phyloP scores from a whole-genome alignment of 2,329 filamentous ascomycete species.

The Ustulina deusta region DNA sequence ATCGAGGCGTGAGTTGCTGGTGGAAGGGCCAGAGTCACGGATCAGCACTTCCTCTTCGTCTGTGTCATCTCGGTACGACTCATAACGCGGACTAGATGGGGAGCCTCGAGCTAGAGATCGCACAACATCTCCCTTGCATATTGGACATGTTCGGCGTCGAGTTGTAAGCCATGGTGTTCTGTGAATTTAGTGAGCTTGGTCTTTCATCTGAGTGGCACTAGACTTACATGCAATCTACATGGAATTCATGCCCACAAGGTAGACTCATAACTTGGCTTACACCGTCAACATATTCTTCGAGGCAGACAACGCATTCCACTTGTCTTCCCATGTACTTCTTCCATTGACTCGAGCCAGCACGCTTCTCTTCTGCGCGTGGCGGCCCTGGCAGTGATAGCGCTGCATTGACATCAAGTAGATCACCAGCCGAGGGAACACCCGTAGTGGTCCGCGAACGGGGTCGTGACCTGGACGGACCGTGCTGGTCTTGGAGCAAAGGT shows the following conservation, averaged over 20 bases:
- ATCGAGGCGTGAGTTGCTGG: constrained; percentile 41
- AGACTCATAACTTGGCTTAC: constrained; percentile 96
- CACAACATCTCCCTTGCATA: constrained; percentile 98
- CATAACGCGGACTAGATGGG: constrained; percentile 64
- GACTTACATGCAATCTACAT: constrained; percentile 97
- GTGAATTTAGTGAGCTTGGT: constrained; percentile 45
- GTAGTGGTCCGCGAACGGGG: constrained; percentile 75
- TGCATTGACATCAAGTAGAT: constrained; percentile 59
- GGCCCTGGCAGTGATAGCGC: constrained; percentile 55
- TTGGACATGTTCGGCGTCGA: constrained; percentile 94
- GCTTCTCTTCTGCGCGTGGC: constrained; percentile 63
- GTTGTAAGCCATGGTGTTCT: constrained; percentile 98
- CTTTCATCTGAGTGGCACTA: constrained; percentile 13
- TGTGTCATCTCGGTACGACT: constrained; percentile 66
- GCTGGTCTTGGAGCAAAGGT: constrained; percentile 75
- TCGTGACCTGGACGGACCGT: constrained; percentile 61
- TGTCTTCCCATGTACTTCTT: constrained; percentile 75
- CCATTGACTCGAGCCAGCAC: constrained; percentile 64
- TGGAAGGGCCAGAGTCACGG: constrained; percentile 43
- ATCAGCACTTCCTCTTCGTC: constrained; percentile 54
- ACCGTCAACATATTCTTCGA: constrained; percentile 96
- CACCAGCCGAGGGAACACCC: constrained; percentile 66
- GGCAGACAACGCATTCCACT: constrained; percentile 93
- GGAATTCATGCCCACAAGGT: constrained; percentile 97
- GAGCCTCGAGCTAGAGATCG: constrained; percentile 69